These are phyloP conservation scores for Botrytis tulipae DNA, from an alignment of 2,329 filamentous ascomycete genomes.

Conservation along the genomic window DNA sequence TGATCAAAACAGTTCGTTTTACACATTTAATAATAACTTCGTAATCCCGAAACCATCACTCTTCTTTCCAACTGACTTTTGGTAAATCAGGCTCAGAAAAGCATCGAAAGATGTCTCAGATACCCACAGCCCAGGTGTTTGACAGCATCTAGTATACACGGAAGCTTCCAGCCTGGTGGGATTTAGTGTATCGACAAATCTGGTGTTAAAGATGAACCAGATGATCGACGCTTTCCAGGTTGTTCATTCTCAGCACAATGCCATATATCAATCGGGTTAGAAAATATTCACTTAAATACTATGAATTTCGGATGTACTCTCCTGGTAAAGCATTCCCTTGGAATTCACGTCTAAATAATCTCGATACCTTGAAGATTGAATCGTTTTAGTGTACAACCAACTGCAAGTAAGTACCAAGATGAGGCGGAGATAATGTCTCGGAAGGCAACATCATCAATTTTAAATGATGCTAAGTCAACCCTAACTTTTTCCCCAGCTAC, in stretches of 20 bases:
- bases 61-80: constrained; percentile 54
- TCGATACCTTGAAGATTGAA: constrained; percentile 40
- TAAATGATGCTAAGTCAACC: constrained; percentile 7
- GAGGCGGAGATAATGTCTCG: constrained; percentile 50
- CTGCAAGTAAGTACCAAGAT: constrained; percentile 52
- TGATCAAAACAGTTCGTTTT: constrained; percentile 57
- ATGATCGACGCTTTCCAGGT: constrained; percentile 35
- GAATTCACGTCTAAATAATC: constrained; percentile 44
- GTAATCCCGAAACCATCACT: constrained; percentile 62
- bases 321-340: neutral
- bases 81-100: too few species aligned
- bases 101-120: neutral
- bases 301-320: neutral
- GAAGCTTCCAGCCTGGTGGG: constrained; percentile 22
- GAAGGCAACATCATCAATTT: constrained; percentile 30
- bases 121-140: neutral
- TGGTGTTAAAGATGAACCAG: constrained; percentile 44
- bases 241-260: constrained; percentile 31
- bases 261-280: constrained; percentile 30
- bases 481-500: neutral
- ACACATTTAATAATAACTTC: constrained; percentile 58
- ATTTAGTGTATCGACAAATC: constrained; percentile 41
- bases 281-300: constrained; percentile 30
- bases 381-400: constrained; percentile 52
- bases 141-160: constrained; percentile 1